Conservation (phyloP, 495 filamentous ascomycete genomes). For the Aspergillus indologenus region DNA sequence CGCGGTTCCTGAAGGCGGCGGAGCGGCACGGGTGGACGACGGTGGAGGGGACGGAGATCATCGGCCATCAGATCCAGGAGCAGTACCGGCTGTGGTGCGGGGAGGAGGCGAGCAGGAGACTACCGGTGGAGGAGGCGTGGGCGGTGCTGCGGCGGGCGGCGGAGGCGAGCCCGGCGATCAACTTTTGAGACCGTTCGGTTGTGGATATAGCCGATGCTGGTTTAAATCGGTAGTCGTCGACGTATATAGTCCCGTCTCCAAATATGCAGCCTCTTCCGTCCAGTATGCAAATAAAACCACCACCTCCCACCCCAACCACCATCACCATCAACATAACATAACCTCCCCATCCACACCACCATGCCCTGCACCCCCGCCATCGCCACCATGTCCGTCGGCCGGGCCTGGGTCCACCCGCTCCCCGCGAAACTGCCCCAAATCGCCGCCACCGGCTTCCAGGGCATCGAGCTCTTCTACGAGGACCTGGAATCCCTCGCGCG, state of each 20-base stretch:
- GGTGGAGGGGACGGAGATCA: slow-evolving; percentile 60
- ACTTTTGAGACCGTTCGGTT: slow-evolving; percentile 12
- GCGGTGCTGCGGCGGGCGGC: slow-evolving; percentile 40
- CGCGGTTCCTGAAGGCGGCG: slow-evolving; percentile 50
- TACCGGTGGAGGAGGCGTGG: slow-evolving; percentile 49
- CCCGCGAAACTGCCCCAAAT: slow-evolving; percentile 59
- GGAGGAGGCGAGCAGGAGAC: slow-evolving; percentile 36
- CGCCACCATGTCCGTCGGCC: slow-evolving; percentile 64
- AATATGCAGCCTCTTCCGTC: too few species aligned
- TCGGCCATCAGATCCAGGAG: slow-evolving; percentile 67
- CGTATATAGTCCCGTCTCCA: too few species aligned
- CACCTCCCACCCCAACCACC: too few species aligned
- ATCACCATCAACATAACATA: neutral
- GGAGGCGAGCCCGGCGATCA: slow-evolving; percentile 27
- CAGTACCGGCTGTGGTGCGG: slow-evolving; percentile 61
- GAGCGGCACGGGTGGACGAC: slow-evolving; percentile 55
- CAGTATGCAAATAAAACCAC: too few species aligned
- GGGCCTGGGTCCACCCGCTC: slow-evolving; percentile 58
- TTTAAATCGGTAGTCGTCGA: neutral
- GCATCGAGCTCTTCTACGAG: slow-evolving; percentile 72
- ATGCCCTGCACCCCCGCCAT: slow-evolving; percentile 33
- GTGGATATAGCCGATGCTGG: neutral
- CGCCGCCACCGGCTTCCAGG: slow-evolving; percentile 55
- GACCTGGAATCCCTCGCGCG: slow-evolving; percentile 58
- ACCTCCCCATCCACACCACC: neutral